These are phyloP conservation scores for Diaporthe batatas DNA, from an alignment of 2,329 filamentous ascomycete species.

Conservation along the genomic window DNA sequence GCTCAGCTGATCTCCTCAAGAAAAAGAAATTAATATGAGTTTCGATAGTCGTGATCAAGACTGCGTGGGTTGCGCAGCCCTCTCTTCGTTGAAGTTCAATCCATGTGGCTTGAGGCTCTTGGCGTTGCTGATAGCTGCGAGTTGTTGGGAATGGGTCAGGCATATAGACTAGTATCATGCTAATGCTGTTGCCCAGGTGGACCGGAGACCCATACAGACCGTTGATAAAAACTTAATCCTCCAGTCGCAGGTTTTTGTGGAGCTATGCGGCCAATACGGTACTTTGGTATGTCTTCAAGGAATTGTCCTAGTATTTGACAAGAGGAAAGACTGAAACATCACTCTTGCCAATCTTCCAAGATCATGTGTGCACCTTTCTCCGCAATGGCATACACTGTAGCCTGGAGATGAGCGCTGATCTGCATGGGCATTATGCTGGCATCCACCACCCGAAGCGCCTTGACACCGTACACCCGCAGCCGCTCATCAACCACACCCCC, in stretches of 20 bases:
- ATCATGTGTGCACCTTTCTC: slow-evolving; percentile 57
- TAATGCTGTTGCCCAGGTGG: too few relatives aligned
- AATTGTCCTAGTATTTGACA: background rate
- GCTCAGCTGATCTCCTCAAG: background rate
- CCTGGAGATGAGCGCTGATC: slow-evolving; percentile 61
- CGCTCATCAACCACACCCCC: slow-evolving; percentile 59
- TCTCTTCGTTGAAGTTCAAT: background rate
- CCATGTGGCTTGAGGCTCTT: too few relatives aligned
- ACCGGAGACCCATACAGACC: too few relatives aligned
- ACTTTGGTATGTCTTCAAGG: background rate
- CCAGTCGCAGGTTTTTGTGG: too few relatives aligned
- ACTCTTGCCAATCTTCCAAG: slow-evolving; percentile 36
- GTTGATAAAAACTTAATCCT: too few relatives aligned
- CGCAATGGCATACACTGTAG: slow-evolving; percentile 64
- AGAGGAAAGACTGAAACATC: background rate
- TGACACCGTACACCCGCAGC: slow-evolving; percentile 61
- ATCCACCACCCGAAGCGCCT: slow-evolving; percentile 60
- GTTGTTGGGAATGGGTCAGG: too few relatives aligned
- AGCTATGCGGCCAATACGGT: too few relatives aligned
- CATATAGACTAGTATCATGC: too few relatives aligned
- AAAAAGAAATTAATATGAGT: background rate
- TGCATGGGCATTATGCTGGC: slow-evolving; percentile 62
- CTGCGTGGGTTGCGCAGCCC: background rate
- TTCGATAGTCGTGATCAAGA: background rate
- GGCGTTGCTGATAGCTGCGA: too few relatives aligned